Evolutionary conservation across 192 early-diverging fungal genomes (phyloP), one percentile per base, ranked within the genome.

Genomic region (Coemansia sp.): DNA sequence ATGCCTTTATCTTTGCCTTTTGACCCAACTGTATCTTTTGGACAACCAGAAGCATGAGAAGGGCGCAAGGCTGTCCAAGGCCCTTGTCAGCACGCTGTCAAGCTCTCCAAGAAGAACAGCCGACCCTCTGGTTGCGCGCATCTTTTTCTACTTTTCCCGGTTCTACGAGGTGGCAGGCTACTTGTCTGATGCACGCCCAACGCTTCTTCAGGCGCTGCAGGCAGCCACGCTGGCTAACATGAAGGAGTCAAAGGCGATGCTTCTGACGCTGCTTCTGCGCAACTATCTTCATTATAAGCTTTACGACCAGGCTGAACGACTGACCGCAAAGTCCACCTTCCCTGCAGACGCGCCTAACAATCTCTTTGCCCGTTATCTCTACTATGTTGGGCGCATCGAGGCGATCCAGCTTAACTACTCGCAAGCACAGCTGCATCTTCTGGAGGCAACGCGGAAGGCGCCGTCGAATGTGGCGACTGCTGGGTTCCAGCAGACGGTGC

Each of bases 391-490:
- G 42, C 90, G 94, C 55, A 98, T 98, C 74, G 93, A 94, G 81
- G 98, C 96, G n/a, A 89, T 98, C 58, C 95, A 98, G 85, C 89
- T 99, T 32, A 97, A 98, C 71, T 99, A 99, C 84, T 93, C 96
- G 0, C 88, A 87, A 46, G 90, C 95, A 22, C 94, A 99, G 65
- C 83, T 87, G 42, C 87, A 94, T 64, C 78, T 99, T 37, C 83
- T 92, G 60, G 95, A 98, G 74, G 96, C 97, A 32, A 94, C 96
- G 55, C 90, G 98, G 63, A 99, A 99, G 75, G 97, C 94, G 0
- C 95, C 97, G 13, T 90, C 93, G 70, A 89, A 86, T 67, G 90
- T 84, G 38, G 85, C 89, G 19, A 91, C 92, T 7, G 95, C 93
- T 32, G 98, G 98, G 39, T 99, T 98, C 82, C 94, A 96, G 73